Base-by-base conservation (phyloP, 495 filamentous ascomycete genomes). In the Aspergillus leporis region DNA sequence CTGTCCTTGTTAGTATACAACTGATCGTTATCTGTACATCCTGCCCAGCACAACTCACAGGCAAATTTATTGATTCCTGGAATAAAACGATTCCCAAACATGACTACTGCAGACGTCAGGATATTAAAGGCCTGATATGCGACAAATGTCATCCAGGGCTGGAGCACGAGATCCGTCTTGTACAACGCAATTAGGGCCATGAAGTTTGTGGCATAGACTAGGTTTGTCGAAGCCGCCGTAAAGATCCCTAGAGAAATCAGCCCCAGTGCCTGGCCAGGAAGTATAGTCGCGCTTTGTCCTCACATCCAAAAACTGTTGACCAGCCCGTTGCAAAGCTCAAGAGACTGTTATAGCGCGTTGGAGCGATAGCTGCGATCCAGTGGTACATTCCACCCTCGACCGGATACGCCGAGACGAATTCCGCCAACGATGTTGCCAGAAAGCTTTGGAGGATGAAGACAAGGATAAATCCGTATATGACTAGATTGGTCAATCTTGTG, bases 361-460 rank as follows among this genome's bases (percentile, higher is more conserved):
- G 82, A 7, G 81, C 77, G 36, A 84, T 73, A 0, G 81, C 78
- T 0, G 78, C 78, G 49, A 82, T 80, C 81, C 81, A 84, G 30
- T 78, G 78, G 46, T 84, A 84, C 66, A 83, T 82, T 16, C 80
- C 80, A 36, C 80, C 80, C 28, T 78, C 75, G 31, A 74, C 69
- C 3, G 80, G 80, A 54, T 81, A 83, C 34, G 79, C 78, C 2
- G 73, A 78, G 34, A 81, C 81, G 63, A 82, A 83, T 64, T 83
- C 81, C 14, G 82, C 81, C 62, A 84, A 72, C 0, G 80, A 83
- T 0, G 81, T 76, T 0, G 70, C 78, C 18, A 82, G 71, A 25
- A 82, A 75, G 1, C 66, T 70, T 43, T 83, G 80, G 14, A 80
- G 79, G 43, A 78, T 72, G n/a, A 78, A 78, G 7, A 79, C 77